Evolutionary conservation across 129 eudicot species (phyloP).

Genomic region (Centella asiatica): DNA sequence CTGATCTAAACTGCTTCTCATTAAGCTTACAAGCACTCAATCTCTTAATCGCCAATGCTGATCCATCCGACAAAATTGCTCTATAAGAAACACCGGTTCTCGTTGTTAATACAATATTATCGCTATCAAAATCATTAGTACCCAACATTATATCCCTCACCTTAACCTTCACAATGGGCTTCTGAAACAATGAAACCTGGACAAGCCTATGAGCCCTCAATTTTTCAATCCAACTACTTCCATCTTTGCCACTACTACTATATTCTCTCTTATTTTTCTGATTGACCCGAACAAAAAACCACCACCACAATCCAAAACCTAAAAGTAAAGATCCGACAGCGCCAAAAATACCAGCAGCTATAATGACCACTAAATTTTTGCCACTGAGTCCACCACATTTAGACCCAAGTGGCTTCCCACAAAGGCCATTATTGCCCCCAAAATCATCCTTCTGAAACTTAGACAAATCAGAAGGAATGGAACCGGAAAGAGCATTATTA

Average conservation of each 20-base stretch:
- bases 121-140: slow-evolving; percentile 35
- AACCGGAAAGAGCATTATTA: slow-evolving; percentile 45
- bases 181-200: slow-evolving; percentile 58
- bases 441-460: slow-evolving; percentile 28
- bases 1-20: slow-evolving; percentile 64
- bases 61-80: slow-evolving; percentile 58
- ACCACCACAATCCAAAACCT: slow-evolving; percentile 68
- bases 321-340: slow-evolving; percentile 45
- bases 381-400: slow-evolving; percentile 46
- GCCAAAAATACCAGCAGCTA: slow-evolving; percentile 66
- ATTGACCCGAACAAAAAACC: slow-evolving; percentile 38
- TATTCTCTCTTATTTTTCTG: slow-evolving; percentile 26
- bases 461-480: slow-evolving; percentile 45
- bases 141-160: slow-evolving; percentile 50
- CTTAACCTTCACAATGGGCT: slow-evolving; percentile 59
- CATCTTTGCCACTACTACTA: slow-evolving; percentile 19
- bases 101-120: slow-evolving; percentile 31
- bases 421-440: slow-evolving; percentile 50
- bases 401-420: slow-evolving; percentile 45
- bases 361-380: slow-evolving; percentile 42
- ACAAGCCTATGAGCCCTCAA: slow-evolving; percentile 48
- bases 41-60: slow-evolving; percentile 52
- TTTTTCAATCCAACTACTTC: slow-evolving; percentile 45
- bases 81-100: slow-evolving; percentile 61
- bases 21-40: slow-evolving; percentile 51